A percentile compares a stretch with the other conserved stretches of the same genome.
phyloP scores from a whole-genome alignment of 768 basidiomycete genomes.

The Fistulinella prunicolor region DNA sequence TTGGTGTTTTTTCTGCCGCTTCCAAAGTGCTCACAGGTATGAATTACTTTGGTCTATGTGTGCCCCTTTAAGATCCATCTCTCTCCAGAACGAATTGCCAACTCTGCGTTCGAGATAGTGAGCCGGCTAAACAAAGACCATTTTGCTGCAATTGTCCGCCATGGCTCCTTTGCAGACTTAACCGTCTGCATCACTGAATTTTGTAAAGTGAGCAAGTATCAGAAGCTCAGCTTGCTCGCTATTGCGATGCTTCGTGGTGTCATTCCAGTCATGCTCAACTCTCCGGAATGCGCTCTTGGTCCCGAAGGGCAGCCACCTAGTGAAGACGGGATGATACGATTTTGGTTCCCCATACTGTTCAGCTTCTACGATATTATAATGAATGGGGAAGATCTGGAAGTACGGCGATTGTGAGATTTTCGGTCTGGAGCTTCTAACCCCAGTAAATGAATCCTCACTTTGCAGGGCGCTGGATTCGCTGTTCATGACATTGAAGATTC shows the following conservation, averaged over 20 bases:
- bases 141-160: conserved; percentile 84
- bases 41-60: conserved; percentile 15
- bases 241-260: conserved; percentile 95
- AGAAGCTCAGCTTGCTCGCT: conserved; percentile 94
- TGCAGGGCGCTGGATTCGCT: conserved; percentile 92
- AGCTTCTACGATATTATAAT: conserved; percentile 99
- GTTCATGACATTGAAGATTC: conserved; percentile 88
- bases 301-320: conserved; percentile 37
- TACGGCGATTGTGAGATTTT: conserved; percentile 80
- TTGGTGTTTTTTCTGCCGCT: conserved; percentile 95
- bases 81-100: conserved; percentile 77
- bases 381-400: conserved; percentile 98
- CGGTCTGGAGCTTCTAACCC: neutral
- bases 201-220: conserved; percentile 98
- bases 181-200: conserved; percentile 98
- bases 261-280: conserved; percentile 87
- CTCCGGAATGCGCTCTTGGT: conserved; percentile 59
- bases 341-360: conserved; percentile 95
- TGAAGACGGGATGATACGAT: conserved; percentile 91
- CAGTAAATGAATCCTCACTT: conserved; percentile 4
- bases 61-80: neutral
- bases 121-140: conserved; percentile 87
- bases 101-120: conserved; percentile 94
- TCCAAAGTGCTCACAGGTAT: conserved; percentile 87
- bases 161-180: conserved; percentile 94